Base-by-base conservation (phyloP, 495 filamentous ascomycete genomes). In the Astrocystis sublimbata region DNA sequence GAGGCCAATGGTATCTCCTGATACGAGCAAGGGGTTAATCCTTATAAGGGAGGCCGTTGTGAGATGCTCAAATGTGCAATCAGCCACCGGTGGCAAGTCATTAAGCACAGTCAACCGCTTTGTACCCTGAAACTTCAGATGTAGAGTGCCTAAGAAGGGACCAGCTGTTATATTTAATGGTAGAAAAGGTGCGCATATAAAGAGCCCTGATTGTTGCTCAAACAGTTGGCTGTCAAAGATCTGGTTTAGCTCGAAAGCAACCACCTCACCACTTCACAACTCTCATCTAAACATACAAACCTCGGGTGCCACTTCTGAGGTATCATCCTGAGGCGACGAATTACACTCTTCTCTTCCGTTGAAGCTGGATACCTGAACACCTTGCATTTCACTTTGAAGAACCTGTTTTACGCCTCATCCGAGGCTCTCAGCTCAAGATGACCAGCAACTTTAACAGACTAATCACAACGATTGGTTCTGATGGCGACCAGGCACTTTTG, bases 401-500 rank as follows among this genome's bases (percentile, higher is more conserved):
- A 19, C 21, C 10, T 17, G 28, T 17, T 17, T 3, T 3, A 30
- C 1, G 24, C 30, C 13, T 8, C 6, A 49, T 49, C 46, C 10
- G 3, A 24, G 21, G 4, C 21, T 28, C 24, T 21, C 30, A n/a
- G 52, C 2, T 41, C 21, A 41, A 43, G 12, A 41, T 56, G 38
- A 33, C 36, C n/a, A 53, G 43, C 21, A 30, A 31, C 2, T 13
- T 8, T 10, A 31, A 15, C 21, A 19, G 21, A 10, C 38, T 31
- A 4, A 35, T 45, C 26, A 2, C 49, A 19, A 43, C 56, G 12
- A 33, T 47, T 6, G 19, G 5, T n/a, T 43, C 17, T n/a, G 12
- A 45, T 15, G 6, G 60, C 17, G 49, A 60, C 17, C 42, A 67
- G 17, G 30, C 62, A 26, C 21, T 42, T 38, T 8, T 68, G 23